Evolutionary conservation across 169 alveolate genomes (phyloP), one percentile per base, ranked within the genome.

Genomic region (Eimeria praecox): DNA sequence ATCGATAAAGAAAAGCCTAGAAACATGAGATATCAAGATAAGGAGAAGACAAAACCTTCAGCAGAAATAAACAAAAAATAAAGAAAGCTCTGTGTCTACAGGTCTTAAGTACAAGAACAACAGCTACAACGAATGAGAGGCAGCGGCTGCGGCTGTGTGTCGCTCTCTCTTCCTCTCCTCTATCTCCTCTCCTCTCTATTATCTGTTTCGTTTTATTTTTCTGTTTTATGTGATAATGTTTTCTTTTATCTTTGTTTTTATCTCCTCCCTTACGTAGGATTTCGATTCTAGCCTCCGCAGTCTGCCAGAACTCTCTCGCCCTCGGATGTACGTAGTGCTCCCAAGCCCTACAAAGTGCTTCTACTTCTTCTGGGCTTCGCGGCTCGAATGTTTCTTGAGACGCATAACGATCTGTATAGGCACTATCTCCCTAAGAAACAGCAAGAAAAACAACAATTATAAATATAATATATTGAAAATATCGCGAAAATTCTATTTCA

Each of bases 251-350:
- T 52, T 12, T 2, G 9, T 20, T 52, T 14, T 9, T 52, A 20
- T 66, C 24, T 0, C 44, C 1, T 46, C 56, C 38, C 97, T 49
- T 89, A 98, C 99, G 95, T 75, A 98, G 87, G n/a, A 98, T 98
- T 59, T 97, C 96, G 88, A 97, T 97, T 30, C 98, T 97, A 78
- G 97, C 98, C 54, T 97, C 98, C 0, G 98, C 96, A 22, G 98
- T 97, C 89, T 97, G 98, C 99, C 99, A 98, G 83, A 98, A 98
- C 73, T 97, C 98, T 91, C 98, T 97, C 85, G 99, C 99, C 86
- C 99, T 95, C 46, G 99, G 99, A 87, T 98, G 99, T n/a, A 98
- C 98, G 91, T 98, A 98, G 82, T 98, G 97, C 46, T 98, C 99
- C 99, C 99, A 98, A 8, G 99, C 97, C 94, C 98, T 97, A 73